These are phyloP conservation scores for Botrytis squamosa DNA, from an alignment of 2,329 filamentous ascomycete genomes.

Conservation along the genomic window DNA sequence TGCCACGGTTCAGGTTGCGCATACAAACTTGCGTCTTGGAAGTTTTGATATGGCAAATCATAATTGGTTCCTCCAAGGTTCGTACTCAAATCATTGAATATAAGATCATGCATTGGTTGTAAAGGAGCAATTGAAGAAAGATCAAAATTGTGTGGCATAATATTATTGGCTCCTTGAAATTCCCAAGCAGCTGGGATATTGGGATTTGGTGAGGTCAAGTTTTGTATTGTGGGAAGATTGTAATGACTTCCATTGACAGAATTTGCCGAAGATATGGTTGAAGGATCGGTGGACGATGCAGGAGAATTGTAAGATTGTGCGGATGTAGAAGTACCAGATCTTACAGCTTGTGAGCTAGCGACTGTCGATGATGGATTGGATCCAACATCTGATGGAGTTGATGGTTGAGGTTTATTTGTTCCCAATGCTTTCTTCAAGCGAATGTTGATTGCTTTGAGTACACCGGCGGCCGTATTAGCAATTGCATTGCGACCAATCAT, in stretches of 20 bases:
- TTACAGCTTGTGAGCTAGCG: conserved; percentile 10
- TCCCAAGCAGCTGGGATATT: conserved; percentile 25
- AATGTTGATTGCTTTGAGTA: conserved; percentile 54
- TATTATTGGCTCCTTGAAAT: conserved; percentile 18
- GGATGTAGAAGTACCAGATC: conserved; percentile 8
- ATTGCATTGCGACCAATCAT: conserved; percentile 55
- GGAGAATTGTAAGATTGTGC: conserved; percentile 13
- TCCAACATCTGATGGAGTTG: conserved; percentile 17
- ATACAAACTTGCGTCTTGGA: conserved; percentile 20
- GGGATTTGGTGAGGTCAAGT: conserved; percentile 27
- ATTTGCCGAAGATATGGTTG: conserved; percentile 9
- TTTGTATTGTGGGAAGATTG: conserved; percentile 35
- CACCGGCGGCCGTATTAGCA: conserved; percentile 53
- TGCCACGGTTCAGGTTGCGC: conserved; percentile 41
- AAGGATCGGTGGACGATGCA: conserved; percentile 16
- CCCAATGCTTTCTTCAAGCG: conserved; percentile 50
- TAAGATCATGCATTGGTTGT: conserved; percentile 56
- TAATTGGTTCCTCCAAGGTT: background rate
- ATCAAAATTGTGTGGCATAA: conserved; percentile 41
- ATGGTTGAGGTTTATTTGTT: conserved; percentile 9
- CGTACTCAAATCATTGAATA: conserved; percentile 52
- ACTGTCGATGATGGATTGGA: conserved; percentile 24
- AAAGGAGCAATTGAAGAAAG: conserved; percentile 54
- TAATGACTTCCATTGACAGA: conserved; percentile 24
- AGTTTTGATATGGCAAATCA: conserved; percentile 18